Evolutionary conservation across 2,329 filamentous ascomycete species (phyloP).

Genomic region (Calonectria montana): DNA sequence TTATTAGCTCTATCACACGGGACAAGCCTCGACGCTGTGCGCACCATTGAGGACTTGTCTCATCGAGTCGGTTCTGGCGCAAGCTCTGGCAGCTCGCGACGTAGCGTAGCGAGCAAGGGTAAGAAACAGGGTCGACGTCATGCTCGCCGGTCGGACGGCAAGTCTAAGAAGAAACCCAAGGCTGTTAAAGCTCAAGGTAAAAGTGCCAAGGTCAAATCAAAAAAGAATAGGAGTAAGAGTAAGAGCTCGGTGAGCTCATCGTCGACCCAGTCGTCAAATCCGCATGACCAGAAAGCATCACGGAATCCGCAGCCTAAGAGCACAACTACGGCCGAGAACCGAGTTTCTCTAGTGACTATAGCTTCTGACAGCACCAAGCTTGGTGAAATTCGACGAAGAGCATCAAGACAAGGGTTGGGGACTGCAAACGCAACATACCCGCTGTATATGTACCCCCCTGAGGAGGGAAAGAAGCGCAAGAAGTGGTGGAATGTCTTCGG

Average conservation of each 20-base stretch:
- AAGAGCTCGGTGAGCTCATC: slow-evolving; percentile 23
- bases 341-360: slow-evolving; percentile 48
- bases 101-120: slow-evolving; percentile 33
- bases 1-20: slow-evolving; percentile 59
- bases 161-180: slow-evolving; percentile 20
- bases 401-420: slow-evolving; percentile 21
- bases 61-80: slow-evolving; percentile 40
- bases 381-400: slow-evolving; percentile 52
- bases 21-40: slow-evolving; percentile 60
- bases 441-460: slow-evolving; percentile 24
- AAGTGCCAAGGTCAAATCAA: not conserved
- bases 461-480: slow-evolving; percentile 30
- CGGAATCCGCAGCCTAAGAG: slow-evolving; percentile 15
- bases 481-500: slow-evolving; percentile 39
- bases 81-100: slow-evolving; percentile 28
- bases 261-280: slow-evolving; percentile 24
- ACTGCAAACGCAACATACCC: slow-evolving; percentile 33
- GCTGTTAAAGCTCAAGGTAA: not conserved
- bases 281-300: slow-evolving; percentile 20
- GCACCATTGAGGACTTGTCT: slow-evolving; percentile 61
- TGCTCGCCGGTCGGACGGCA: slow-evolving; percentile 18
- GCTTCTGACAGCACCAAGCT: slow-evolving; percentile 59
- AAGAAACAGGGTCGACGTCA: slow-evolving; percentile 29
- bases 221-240: slow-evolving; percentile 25
- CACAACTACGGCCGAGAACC: slow-evolving; percentile 23